A percentile compares a stretch with the other conserved stretches of the same genome.
Evolutionary conservation across 441 rosid species (phyloP).

Genomic region (Gossypium aridum): DNA sequence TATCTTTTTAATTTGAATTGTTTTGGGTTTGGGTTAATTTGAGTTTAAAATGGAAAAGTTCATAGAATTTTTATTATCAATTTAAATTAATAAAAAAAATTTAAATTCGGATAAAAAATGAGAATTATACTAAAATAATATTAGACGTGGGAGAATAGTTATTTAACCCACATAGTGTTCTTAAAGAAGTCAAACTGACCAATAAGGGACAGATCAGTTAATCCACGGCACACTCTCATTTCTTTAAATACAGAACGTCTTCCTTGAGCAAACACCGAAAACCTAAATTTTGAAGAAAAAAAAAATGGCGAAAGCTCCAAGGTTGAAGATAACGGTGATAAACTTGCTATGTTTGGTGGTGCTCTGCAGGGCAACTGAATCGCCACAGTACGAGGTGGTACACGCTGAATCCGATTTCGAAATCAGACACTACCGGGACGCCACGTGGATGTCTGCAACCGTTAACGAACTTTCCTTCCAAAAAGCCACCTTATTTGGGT

Average conservation of each 20-base stretch:
- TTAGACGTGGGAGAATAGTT: too few species aligned
- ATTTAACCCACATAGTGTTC: too few species aligned
- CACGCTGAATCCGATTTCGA: constrained; percentile 61
- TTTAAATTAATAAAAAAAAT: too few species aligned
- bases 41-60: too few species aligned
- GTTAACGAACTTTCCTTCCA: constrained; percentile 46
- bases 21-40: too few species aligned
- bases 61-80: too few species aligned
- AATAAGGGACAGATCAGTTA: not conserved
- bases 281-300: not conserved
- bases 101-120: too few species aligned
- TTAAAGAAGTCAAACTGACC: not conserved
- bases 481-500: constrained; percentile 54
- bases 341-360: constrained; percentile 15
- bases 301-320: constrained; percentile 27
- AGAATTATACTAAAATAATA: too few species aligned
- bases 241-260: constrained; percentile 1
- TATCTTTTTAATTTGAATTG: too few species aligned
- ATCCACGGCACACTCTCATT: not conserved
- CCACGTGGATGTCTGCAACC: constrained; percentile 59
- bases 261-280: not conserved
- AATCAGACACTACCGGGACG: constrained; percentile 39
- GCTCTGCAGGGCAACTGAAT: constrained; percentile 28
- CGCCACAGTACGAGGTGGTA: constrained; percentile 50
- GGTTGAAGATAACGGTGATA: constrained; percentile 8